Evolutionary conservation across 1,284 basidiomycete genomes (phyloP), one percentile per base, ranked within the genome.

Genomic region (Rhodotorula sp.): DNA sequence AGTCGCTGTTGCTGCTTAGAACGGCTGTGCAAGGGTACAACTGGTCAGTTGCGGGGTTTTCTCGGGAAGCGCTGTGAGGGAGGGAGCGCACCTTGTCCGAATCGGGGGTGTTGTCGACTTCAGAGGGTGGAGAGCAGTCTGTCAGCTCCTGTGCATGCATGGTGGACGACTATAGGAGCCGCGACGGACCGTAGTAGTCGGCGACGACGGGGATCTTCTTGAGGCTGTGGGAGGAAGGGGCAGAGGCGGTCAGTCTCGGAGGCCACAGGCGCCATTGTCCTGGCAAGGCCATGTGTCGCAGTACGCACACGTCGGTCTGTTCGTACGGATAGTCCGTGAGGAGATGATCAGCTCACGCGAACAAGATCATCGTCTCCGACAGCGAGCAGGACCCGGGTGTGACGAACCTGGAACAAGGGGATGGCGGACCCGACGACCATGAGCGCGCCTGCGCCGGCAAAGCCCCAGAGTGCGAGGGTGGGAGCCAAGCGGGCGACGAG

Each of bases 341-440:
- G 26, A 3, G 12, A 26, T 3, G 18, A 8, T 65, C 58, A 47
- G 51, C 26, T 15, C 31, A 7, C 26, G 20, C 43, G 23, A 21
- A 47, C 20, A 14, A 34, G 23, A 16, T 23, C 48, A 20, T 10
- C 29, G 39, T 43, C 5, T 7, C 57, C 26, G n/a, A n/a, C n/a
- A 20, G 21, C 10, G 65, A 15, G 58, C 60, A 29, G 29, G 29
- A 29, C 29, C 29, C 29, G 29, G 29, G 29, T 29, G 29, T 23
- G 26, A 68, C 74, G 49, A 26, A 73, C 74, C 57, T 68, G 66
- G 74, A 75, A 75, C 52, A 67, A 65, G 21, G 73, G 73, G 31
- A 74, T 67, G 18, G 64, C 52, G 6, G 66, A 68, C 4, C 62
- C 67, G 54, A 67, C 61, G 18, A 73, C 58, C 31, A 70, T 52